Evolutionary conservation across 1,284 basidiomycete genomes (phyloP), one percentile per base, ranked within the genome.

Genomic region (Leccinum pachyderme): DNA sequence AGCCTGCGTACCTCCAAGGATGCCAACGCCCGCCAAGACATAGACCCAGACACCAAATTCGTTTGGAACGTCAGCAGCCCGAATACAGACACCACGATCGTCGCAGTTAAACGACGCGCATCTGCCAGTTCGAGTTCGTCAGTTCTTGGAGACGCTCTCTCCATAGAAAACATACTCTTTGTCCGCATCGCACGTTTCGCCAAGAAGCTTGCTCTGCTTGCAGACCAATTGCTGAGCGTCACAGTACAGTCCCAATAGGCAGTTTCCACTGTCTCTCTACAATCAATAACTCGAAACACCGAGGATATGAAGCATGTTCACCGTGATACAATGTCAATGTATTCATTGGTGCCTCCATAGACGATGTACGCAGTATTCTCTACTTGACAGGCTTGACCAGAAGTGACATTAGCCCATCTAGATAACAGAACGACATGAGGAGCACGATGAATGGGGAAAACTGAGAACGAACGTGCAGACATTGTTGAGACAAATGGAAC

Each of bases 281-380:
- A 7, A 33, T 48, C 41, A 57, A 5, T 32, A 18, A 28, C 12
- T 27, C 15, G 28, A 52, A 54, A 24, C 35, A 47, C 15, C 60
- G 45, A 28, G 43, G n/a, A 24, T 15, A 39, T 15, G 8, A 2
- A 4, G 53, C 44, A 32, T 29, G 52, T 62, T 28, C 74, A 91
- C 81, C 89, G 81, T 51, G 90, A 92, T 4, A 91, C 83, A 52
- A 93, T 85, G 67, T 90, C 83, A 46, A 87, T 79, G 59, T 86
- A 91, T 64, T 87, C 83, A 2, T 77, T 77, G 49, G 66, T 69
- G 4, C 74, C 61, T 1, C 79, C 77, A 64, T 89, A 91, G 0
- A 83, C 87, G 46, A 83, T 86, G 67, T 90, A 94, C 2, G 82
- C 79, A 0, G 84, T 89, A 69, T 93, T 93, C 68, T 94, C 90